A percentile compares a stretch with the other conserved stretches of the same genome.
Conservation (phyloP, 2,329 filamentous ascomycete species). For the Aspergillus ibericus region DNA sequence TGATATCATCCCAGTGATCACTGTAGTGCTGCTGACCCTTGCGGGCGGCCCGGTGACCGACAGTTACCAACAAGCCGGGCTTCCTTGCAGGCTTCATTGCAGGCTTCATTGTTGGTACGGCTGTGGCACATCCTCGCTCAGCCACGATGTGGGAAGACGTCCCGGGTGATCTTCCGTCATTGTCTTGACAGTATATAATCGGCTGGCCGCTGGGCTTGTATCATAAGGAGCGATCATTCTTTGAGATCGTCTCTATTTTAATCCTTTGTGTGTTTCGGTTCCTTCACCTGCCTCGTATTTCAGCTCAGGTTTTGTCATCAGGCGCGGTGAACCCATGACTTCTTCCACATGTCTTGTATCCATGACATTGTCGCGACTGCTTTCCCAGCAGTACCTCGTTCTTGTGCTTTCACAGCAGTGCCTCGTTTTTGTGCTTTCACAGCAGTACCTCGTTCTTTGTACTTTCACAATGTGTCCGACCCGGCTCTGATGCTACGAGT, state of each 20-base stretch:
- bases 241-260: not conserved
- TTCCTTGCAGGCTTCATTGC: too few species aligned
- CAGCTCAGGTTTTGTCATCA: not conserved
- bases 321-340: conserved; percentile 8
- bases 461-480: not conserved
- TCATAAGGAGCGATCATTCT: not conserved
- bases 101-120: too few species aligned
- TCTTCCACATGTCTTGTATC: conserved; percentile 1
- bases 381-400: not conserved
- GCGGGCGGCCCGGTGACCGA: too few species aligned
- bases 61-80: too few species aligned
- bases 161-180: too few species aligned
- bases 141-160: too few species aligned
- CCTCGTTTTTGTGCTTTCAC: too few species aligned
- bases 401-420: not conserved
- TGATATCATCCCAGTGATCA: too few species aligned
- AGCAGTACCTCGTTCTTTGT: not conserved
- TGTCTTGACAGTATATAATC: too few species aligned
- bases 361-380: not conserved
- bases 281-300: not conserved
- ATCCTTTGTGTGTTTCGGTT: not conserved
- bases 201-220: too few species aligned
- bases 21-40: too few species aligned
- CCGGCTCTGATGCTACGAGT: not conserved
- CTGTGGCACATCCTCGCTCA: too few species aligned